These are phyloP conservation scores for Perkinsus chesapeaki DNA, from an alignment of 169 alveolate species.

Conservation along the genomic window DNA sequence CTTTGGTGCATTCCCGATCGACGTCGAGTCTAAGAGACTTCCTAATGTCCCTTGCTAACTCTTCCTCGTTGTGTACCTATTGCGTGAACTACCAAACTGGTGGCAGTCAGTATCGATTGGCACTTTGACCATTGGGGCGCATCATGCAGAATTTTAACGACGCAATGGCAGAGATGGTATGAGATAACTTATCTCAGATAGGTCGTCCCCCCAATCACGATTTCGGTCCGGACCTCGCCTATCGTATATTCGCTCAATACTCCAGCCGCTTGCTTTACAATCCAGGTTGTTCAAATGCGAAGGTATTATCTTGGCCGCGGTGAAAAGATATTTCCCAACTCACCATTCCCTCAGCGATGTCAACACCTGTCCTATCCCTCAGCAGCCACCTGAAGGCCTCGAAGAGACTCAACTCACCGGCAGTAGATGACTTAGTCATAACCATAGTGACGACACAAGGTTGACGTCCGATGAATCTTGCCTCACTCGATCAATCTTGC, in stretches of 20 bases:
- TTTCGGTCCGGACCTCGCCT: too few species aligned
- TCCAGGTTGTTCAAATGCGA: too few species aligned
- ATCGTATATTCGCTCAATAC: too few species aligned
- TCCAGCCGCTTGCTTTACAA: too few species aligned
- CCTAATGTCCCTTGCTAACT: neutral
- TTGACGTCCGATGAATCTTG: neutral
- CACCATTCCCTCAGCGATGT: neutral
- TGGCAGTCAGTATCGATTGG: too few species aligned
- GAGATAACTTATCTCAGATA: too few species aligned
- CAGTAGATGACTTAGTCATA: neutral
- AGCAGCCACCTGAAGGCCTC: neutral
- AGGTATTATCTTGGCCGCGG: neutral
- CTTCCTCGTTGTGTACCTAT: neutral
- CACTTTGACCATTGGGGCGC: too few species aligned
- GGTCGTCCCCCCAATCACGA: too few species aligned
- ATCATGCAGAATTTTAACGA: too few species aligned
- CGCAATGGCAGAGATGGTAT: too few species aligned
- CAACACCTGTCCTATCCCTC: neutral
- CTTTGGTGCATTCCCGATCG: neutral
- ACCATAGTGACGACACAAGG: neutral
- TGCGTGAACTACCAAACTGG: too few species aligned
- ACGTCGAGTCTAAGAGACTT: neutral
- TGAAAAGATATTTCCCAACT: neutral
- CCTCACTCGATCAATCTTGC: neutral
- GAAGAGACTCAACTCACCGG: neutral